phyloP scores from a whole-genome alignment of 164 flowering plant genomes.

The Litsea cubeba region DNA sequence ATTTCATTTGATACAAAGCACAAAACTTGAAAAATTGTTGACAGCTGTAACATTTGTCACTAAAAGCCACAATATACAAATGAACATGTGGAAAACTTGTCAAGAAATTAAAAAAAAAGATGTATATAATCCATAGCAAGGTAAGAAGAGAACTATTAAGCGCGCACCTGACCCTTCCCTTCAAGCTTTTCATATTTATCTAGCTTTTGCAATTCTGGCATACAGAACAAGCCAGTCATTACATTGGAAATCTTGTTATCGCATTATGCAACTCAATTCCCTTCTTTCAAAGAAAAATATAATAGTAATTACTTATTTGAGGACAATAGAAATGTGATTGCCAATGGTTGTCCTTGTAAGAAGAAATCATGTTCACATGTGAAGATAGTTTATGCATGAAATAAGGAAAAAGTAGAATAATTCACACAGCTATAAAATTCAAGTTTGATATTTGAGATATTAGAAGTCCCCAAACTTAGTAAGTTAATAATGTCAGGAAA shows the following conservation, averaged over 20 bases:
- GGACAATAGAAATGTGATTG: not conserved
- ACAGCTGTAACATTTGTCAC: not conserved
- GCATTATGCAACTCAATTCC: not conserved
- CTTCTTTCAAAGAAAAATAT: not conserved
- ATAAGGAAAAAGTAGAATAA: not conserved
- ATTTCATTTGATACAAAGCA: not conserved
- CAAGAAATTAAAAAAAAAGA: no score
- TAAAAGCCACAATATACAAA: not conserved
- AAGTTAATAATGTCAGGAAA: not conserved
- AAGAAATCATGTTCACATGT: not conserved
- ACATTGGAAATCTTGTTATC: not conserved
- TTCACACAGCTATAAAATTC: not conserved
- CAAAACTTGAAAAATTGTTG: not conserved
- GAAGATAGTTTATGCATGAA: not conserved
- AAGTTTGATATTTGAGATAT: not conserved
- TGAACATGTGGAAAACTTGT: not conserved
- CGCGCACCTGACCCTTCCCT: constrained; percentile 30
- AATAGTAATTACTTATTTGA: not conserved
- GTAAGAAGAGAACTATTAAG: not conserved
- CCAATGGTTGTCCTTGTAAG: not conserved
- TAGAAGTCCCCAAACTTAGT: not conserved
- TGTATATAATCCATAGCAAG: not conserved
- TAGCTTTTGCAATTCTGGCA: constrained; percentile 33
- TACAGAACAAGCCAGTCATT: constrained; percentile 1
- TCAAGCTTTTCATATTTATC: constrained; percentile 52